Conservation (phyloP, 1,139 yeast species). For the Geotrichum cucujoidarum region DNA sequence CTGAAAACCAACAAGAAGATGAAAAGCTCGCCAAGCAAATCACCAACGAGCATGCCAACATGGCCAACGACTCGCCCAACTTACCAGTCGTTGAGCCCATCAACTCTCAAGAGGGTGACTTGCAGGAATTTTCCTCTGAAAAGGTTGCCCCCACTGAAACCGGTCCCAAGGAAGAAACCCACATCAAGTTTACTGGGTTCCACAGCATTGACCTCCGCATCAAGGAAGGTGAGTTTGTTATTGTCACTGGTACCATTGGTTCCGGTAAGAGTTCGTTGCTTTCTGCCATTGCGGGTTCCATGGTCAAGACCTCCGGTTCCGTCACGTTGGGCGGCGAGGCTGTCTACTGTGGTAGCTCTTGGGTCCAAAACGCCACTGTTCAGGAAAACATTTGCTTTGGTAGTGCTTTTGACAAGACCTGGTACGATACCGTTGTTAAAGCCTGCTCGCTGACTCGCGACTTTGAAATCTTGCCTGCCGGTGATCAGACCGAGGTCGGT, state of each 20-base stretch:
- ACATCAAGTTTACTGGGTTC: constrained; percentile 41
- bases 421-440: constrained; percentile 52
- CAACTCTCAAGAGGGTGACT: constrained; percentile 30
- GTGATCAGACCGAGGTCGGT: constrained; percentile 84
- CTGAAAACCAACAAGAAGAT: constrained; percentile 1
- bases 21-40: constrained; percentile 20
- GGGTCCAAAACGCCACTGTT: constrained; percentile 84
- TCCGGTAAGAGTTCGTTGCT: constrained; percentile 65
- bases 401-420: constrained; percentile 47
- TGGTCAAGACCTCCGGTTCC: constrained; percentile 49
- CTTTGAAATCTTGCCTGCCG: constrained; percentile 66
- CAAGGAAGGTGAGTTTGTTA: constrained; percentile 55
- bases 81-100: constrained; percentile 36
- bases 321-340: constrained; percentile 40
- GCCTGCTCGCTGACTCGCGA: constrained; percentile 69
- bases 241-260: constrained; percentile 68
- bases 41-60: constrained; percentile 30
- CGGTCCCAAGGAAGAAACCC: constrained; percentile 22
- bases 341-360: constrained; percentile 54
- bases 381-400: constrained; percentile 75
- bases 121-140: constrained; percentile 2
- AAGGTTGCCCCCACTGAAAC: constrained; percentile 17
- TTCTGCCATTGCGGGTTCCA: constrained; percentile 56
- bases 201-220: constrained; percentile 43
- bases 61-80: constrained; percentile 25